Conservation (phyloP, 306 rosid genomes). For the Dalbergia oliveri region DNA sequence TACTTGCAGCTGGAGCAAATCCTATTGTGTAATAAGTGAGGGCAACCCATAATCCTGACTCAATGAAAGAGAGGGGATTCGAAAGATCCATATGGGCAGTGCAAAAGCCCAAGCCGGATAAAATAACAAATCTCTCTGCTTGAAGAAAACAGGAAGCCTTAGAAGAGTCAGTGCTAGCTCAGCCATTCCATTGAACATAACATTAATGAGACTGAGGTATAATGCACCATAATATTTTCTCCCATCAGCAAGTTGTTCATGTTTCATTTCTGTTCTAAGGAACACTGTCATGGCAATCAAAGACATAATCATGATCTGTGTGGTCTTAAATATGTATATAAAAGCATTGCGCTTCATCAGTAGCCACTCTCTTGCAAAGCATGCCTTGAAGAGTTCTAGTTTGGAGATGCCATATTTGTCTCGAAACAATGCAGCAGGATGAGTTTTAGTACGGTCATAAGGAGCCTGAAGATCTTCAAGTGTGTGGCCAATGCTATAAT, state of each 20-base stretch:
- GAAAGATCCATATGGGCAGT: conserved; percentile 72
- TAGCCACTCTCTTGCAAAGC: conserved; percentile 83
- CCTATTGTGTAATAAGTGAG: conserved; percentile 83
- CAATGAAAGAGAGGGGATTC: conserved; percentile 80
- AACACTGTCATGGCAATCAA: conserved; percentile 73
- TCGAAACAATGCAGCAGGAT: conserved; percentile 70
- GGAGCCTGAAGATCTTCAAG: conserved; percentile 60
- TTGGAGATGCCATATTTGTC: conserved; percentile 72
- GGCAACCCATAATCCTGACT: conserved; percentile 74
- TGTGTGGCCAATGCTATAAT: conserved; percentile 49
- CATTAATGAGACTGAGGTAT: conserved; percentile 69
- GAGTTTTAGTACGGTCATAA: conserved; percentile 57
- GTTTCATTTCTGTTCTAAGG: conserved; percentile 69
- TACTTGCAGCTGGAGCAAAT: conserved; percentile 82
- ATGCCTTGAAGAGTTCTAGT: conserved; percentile 72
- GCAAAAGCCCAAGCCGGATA: conserved; percentile 84
- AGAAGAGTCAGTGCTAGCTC: conserved; percentile 69
- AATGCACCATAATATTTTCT: conserved; percentile 69
- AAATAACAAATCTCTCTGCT: conserved; percentile 75
- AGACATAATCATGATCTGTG: conserved; percentile 69
- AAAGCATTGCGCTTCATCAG: conserved; percentile 69
- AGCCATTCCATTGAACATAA: conserved; percentile 88
- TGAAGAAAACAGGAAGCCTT: conserved; percentile 77
- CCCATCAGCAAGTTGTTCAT: conserved; percentile 70
- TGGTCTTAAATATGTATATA: conserved; percentile 74